phyloP scores from a whole-genome alignment of 352 stramenopile genomes.

The Plasmopara halstedii region DNA sequence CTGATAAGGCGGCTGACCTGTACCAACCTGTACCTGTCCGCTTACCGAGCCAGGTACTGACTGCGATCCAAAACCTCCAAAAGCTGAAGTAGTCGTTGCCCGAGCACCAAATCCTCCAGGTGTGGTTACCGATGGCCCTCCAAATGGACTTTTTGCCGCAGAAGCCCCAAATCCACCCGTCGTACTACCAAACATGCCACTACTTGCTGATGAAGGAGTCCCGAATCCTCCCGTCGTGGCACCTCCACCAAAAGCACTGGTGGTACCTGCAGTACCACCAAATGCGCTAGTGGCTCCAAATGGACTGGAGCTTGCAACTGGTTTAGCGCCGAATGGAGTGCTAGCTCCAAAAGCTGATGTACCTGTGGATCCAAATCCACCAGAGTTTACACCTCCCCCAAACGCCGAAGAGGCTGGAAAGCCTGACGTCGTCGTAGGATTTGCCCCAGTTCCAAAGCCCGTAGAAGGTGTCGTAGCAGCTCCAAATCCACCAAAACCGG shows the following conservation, averaged over 20 bases:
- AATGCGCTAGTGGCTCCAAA: constrained; percentile 58
- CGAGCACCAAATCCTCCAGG: constrained; percentile 43
- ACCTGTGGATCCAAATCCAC: constrained; percentile 20
- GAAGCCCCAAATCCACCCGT: constrained; percentile 29
- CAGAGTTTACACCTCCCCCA: constrained; percentile 10
- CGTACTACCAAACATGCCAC: constrained; percentile 39
- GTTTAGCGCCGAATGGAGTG: constrained; percentile 50
- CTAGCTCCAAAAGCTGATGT: constrained; percentile 33
- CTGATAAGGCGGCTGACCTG: constrained; percentile 63
- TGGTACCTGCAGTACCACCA: constrained; percentile 25
- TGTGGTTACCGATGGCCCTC: constrained; percentile 23
- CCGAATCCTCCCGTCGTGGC: constrained; percentile 29
- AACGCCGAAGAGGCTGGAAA: constrained; percentile 34
- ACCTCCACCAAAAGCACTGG: constrained; percentile 31
- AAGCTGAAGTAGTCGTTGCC: constrained; percentile 21
- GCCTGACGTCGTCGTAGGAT: constrained; percentile 22
- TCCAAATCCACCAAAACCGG: constrained; percentile 38
- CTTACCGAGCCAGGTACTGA: constrained; percentile 7
- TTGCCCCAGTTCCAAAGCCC: constrained; percentile 30
- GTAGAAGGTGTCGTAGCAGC: constrained; percentile 10
- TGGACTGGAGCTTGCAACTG: constrained; percentile 46
- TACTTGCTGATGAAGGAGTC: constrained; percentile 15
- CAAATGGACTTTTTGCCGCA: constrained; percentile 44
- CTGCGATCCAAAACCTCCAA: constrained; percentile 35
- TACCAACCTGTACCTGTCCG: constrained; percentile 52